Percentiles rank a stretch among this genome's conserved stretches.
These are phyloP conservation scores for Aspergillus viridinutans DNA, from an alignment of 2,329 filamentous ascomycete species.

Conservation along the genomic window DNA sequence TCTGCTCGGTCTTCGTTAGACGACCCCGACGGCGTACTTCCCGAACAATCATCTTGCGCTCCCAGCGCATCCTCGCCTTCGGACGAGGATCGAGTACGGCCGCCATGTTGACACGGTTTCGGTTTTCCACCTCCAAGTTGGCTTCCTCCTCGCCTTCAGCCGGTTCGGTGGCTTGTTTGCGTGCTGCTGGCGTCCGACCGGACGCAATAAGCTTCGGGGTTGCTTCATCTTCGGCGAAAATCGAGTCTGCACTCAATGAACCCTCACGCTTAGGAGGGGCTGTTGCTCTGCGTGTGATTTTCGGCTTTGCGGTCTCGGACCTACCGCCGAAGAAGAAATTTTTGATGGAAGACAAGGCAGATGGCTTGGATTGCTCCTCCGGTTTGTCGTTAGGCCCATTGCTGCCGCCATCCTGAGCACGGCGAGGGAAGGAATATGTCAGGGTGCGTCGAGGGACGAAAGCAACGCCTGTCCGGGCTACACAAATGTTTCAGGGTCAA, in stretches of 20 bases:
- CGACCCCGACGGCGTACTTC: slow-evolving; percentile 66
- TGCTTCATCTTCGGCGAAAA: slow-evolving; percentile 38
- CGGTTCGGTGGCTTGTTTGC: slow-evolving; percentile 15
- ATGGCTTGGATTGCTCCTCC: slow-evolving; percentile 16
- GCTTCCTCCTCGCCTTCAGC: slow-evolving; percentile 11
- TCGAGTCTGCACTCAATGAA: slow-evolving; percentile 34
- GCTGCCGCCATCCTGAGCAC: slow-evolving; percentile 24
- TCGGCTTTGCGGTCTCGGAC: slow-evolving; percentile 23
- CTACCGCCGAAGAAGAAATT: slow-evolving; percentile 31
- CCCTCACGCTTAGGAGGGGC: slow-evolving; percentile 34
- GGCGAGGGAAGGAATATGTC: slow-evolving; percentile 27
- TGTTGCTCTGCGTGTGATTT: slow-evolving; percentile 21
- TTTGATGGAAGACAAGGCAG: slow-evolving; percentile 31
- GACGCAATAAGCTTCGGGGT: slow-evolving; percentile 21
- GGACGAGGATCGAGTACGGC: slow-evolving; percentile 72
- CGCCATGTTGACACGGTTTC: slow-evolving; percentile 54
- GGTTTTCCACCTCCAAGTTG: slow-evolving; percentile 25
- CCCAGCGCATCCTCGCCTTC: slow-evolving; percentile 65
- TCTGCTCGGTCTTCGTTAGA: slow-evolving; percentile 60
- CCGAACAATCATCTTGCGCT: slow-evolving; percentile 78
- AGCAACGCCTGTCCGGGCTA: slow-evolving; percentile 30
- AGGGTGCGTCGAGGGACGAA: slow-evolving; percentile 36
- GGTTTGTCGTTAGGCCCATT: slow-evolving; percentile 14
- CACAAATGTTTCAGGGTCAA: slow-evolving; percentile 2
- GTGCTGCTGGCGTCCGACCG: slow-evolving; percentile 23